Evolutionary conservation across 805 yeast genomes (phyloP).

Genomic region (Yarrowia hollandica): DNA sequence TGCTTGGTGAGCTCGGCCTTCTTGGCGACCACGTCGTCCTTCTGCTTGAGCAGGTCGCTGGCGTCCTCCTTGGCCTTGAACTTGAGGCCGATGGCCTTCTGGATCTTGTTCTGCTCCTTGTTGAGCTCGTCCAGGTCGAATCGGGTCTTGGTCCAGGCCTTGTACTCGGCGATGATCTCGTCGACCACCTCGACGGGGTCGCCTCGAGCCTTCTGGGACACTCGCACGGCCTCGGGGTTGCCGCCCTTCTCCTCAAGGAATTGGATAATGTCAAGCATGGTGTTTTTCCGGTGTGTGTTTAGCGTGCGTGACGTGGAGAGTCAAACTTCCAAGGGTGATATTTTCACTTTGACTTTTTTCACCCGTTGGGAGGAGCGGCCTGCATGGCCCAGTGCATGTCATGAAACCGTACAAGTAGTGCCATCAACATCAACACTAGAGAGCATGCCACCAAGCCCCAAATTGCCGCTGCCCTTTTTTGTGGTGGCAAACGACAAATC

Average conservation of each 20-base stretch:
- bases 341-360: constrained; percentile 29
- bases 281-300: neutral
- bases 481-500: constrained; percentile 19
- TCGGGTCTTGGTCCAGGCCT: constrained; percentile 85
- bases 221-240: constrained; percentile 82
- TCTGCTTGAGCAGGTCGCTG: constrained; percentile 72
- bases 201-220: constrained; percentile 91
- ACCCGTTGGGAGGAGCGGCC: neutral
- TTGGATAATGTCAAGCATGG: constrained; percentile 92
- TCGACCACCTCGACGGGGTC: constrained; percentile 93
- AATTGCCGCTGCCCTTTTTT: neutral
- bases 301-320: constrained; percentile 20
- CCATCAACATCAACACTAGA: too few species aligned
- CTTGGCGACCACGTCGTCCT: constrained; percentile 68
- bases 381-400: neutral
- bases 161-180: constrained; percentile 88
- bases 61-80: constrained; percentile 97
- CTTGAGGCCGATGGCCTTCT: constrained; percentile 89
- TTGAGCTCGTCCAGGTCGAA: constrained; percentile 88
- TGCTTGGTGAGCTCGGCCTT: constrained; percentile 64
- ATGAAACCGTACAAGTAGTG: neutral
- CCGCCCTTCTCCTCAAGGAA: constrained; percentile 98
- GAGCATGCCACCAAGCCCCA: too few species aligned
- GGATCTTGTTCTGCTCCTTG: constrained; percentile 84
- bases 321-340: neutral